Conservation (phyloP, 305 asterid genomes). For the Withania somnifera region DNA sequence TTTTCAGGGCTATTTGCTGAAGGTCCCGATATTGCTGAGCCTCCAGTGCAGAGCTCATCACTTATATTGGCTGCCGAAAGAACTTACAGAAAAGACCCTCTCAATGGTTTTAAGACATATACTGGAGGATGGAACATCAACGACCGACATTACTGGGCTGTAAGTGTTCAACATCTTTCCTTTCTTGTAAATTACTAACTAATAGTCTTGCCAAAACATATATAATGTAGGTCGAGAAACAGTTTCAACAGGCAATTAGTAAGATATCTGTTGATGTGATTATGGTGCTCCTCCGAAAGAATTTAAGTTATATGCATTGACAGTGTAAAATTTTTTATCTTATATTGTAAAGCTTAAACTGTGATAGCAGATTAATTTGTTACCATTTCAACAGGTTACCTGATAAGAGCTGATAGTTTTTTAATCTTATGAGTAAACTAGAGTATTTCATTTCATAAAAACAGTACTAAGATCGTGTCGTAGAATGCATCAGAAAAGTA, state of each 20-base stretch:
- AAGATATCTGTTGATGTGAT: no score
- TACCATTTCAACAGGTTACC: no score
- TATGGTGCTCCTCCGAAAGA: no score
- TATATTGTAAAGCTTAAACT: no score
- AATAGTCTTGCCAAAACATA: not conserved
- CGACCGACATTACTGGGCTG: conserved; percentile 82
- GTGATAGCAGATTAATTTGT: no score
- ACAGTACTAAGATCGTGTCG: no score
- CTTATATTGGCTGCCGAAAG: conserved; percentile 57
- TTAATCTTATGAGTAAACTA: no score
- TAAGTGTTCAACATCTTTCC: conserved; percentile 21
- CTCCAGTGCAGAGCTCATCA: conserved; percentile 19
- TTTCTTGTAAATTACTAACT: not conserved
- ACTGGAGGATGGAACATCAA: conserved; percentile 85
- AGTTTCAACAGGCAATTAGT: not conserved
- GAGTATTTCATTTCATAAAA: no score
- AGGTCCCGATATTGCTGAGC: conserved; percentile 17
- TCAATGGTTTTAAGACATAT: conserved; percentile 46
- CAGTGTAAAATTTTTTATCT: no score
- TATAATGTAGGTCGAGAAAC: not conserved
- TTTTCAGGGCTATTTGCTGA: conserved; percentile 40
- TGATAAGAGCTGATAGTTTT: no score
- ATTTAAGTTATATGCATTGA: no score
- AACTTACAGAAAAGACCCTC: conserved; percentile 68
- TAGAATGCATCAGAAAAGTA: not conserved